Percentiles rank a stretch among this genome's conserved stretches.
phyloP scores from a whole-genome alignment of 352 stramenopile genomes.

The Globisporangium paddicum region DNA sequence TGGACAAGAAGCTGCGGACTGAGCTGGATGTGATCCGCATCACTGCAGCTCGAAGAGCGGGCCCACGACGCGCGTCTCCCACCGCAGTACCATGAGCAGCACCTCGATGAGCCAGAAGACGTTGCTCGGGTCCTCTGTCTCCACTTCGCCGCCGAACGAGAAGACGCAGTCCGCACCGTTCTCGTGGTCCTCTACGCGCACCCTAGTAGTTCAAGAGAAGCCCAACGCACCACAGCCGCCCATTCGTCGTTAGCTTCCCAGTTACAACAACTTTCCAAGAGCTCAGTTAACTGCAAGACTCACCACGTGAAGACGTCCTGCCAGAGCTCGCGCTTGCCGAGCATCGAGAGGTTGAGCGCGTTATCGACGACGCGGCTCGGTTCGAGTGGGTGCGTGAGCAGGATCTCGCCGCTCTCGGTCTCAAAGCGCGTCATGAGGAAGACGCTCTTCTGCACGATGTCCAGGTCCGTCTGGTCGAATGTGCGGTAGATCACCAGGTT shows the following conservation, averaged over 20 bases:
- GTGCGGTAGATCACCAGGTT: constrained; percentile 38
- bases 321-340: constrained; percentile 40
- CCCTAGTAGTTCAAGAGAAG: constrained; percentile 15
- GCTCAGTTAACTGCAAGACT: constrained; percentile 7
- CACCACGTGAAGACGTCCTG: constrained; percentile 38
- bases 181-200: constrained; percentile 32
- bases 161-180: constrained; percentile 26
- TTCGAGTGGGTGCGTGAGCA: constrained; percentile 32
- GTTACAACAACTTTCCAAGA: not conserved
- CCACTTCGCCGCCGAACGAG: constrained; percentile 30
- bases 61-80: constrained; percentile 34
- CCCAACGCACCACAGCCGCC: not conserved
- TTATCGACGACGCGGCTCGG: constrained; percentile 32
- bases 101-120: constrained; percentile 53
- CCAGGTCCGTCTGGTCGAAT: constrained; percentile 32
- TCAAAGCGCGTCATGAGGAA: constrained; percentile 43
- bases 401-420: constrained; percentile 35
- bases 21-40: too few species aligned
- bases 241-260: not conserved
- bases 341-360: constrained; percentile 25
- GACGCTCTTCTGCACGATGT: constrained; percentile 36
- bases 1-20: not conserved
- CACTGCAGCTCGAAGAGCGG: constrained; percentile 34
- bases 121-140: constrained; percentile 29
- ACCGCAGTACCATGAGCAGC: constrained; percentile 37